Percentiles rank a stretch among this genome's conserved stretches.
Conservation (phyloP, 345 rosid genomes). For the Turritis glabra region DNA sequence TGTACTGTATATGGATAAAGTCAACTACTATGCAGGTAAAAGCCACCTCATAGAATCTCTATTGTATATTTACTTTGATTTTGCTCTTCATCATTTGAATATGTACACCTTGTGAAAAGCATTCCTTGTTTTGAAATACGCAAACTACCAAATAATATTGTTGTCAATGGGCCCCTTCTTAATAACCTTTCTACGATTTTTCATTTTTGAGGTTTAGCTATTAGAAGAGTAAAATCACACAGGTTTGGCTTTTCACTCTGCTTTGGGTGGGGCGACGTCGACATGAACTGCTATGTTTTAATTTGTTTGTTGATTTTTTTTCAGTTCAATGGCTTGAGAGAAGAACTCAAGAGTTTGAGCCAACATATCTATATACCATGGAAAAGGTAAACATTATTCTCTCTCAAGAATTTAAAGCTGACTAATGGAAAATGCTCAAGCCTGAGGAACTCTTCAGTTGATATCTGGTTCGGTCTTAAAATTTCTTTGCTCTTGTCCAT, state of each 20-base stretch:
- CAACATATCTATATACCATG: slow-evolving; percentile 84
- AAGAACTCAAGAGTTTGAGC: slow-evolving; percentile 80
- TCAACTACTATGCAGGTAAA: slow-evolving; percentile 78
- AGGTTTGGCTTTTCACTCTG: not conserved
- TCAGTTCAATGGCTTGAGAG: slow-evolving; percentile 86
- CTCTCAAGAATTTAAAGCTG: not conserved
- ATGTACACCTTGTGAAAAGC: not conserved
- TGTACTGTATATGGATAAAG: slow-evolving; percentile 68
- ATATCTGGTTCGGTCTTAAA: slow-evolving; percentile 15
- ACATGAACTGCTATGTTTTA: not conserved
- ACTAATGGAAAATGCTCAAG: slow-evolving; percentile 1
- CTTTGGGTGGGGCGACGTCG: slow-evolving; percentile 11
- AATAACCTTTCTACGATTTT: not conserved
- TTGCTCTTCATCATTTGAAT: slow-evolving; percentile 8
- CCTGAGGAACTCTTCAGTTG: slow-evolving; percentile 1
- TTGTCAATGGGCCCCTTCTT: not conserved
- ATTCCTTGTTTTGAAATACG: not conserved
- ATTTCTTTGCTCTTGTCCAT: slow-evolving; percentile 2
- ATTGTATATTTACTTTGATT: not conserved
- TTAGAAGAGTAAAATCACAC: slow-evolving; percentile 4
- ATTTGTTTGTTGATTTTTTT: slow-evolving; percentile 16
- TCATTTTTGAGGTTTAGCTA: not conserved
- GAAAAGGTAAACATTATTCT: slow-evolving; percentile 66
- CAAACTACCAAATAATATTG: not conserved
- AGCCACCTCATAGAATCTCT: slow-evolving; percentile 5